Evolutionary conservation across 2,329 filamentous ascomycete species (phyloP), one percentile per base, ranked within the genome.

Genomic region (Diplodia sapinea): DNA sequence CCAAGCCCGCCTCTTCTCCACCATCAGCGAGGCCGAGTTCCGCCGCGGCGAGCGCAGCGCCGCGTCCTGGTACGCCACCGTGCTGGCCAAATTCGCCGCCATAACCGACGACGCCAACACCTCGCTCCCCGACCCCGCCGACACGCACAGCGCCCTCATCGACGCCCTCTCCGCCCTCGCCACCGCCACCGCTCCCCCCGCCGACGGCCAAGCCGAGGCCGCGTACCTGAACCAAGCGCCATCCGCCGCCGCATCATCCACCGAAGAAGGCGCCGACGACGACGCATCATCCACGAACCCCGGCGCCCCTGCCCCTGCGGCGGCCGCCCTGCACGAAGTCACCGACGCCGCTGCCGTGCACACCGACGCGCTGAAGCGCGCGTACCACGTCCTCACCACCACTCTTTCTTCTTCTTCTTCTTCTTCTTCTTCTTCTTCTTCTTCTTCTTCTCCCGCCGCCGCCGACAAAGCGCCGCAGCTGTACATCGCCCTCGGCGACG

Each of bases 191-290:
- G 83, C 84, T 26, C 68, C 75, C 23, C 80, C 84, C 49, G 81
- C 84, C 1, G 77, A 80, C 0, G 72, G 74, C n/a, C 80, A 84
- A 47, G 82, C 83, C 1, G 66, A 63, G 15, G 82, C 83, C 68
- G 81, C 80, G 17, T 79, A 87, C 9, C 84, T 84, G 68, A 83
- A 81, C 52, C 84, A 86, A 73, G 86, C 86, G 6, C 86, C n/a
- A n/a, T n/a, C n/a, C n/a, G n/a, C n/a, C n/a, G n/a, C n/a, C n/a
- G n/a, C n/a, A n/a, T n/a, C 88, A 66, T 83, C 86, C 2, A 80
- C 89, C 15, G 79, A 26, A 26, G 23, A 2, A 26, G 23, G 85
- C 15, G 79, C 83, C 13, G 83, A 87, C 70, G 85, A 85, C 51
- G 79, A 29, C 6, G 49, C 23, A 2, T 2, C 23, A 3, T 26